Percentiles rank a stretch among this genome's conserved stretches.
These are phyloP conservation scores for Madurella mycetomatis DNA, from an alignment of 2,329 filamentous ascomycete species.

Conservation along the genomic window DNA sequence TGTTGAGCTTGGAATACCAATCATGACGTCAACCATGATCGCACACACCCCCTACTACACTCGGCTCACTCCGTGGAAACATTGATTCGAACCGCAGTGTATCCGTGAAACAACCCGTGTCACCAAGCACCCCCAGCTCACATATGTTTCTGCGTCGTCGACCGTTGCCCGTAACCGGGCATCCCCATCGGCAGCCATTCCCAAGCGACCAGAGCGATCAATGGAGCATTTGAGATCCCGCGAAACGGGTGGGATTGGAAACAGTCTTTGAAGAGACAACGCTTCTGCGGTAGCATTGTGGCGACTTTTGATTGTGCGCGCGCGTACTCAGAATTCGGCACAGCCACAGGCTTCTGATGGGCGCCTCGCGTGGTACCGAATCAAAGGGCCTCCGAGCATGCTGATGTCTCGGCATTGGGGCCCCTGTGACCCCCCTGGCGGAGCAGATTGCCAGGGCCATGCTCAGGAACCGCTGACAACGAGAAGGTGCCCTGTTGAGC, in stretches of 20 bases:
- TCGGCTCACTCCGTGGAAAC: background rate
- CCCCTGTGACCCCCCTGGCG: background rate
- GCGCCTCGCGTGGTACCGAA: constrained; percentile 13
- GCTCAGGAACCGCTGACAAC: no score
- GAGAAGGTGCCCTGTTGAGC: background rate
- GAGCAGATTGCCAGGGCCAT: background rate
- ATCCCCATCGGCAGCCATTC: background rate
- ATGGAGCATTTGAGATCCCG: background rate
- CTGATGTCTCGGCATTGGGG: background rate
- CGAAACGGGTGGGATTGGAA: background rate
- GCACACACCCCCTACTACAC: background rate
- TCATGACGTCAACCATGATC: background rate
- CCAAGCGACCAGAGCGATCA: background rate
- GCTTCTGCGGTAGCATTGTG: no score
- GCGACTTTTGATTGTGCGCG: no score
- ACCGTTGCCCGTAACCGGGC: no score
- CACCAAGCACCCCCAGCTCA: no score
- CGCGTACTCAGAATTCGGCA: background rate
- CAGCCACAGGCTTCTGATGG: background rate
- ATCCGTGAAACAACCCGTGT: no score
- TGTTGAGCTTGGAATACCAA: background rate
- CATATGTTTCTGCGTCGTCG: no score
- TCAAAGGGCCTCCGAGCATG: constrained; percentile 3
- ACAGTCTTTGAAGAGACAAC: background rate
- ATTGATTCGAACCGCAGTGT: background rate